These are phyloP conservation scores for Nothophytophthora sp. DNA, from an alignment of 352 stramenopile genomes.

Conservation along the genomic window DNA sequence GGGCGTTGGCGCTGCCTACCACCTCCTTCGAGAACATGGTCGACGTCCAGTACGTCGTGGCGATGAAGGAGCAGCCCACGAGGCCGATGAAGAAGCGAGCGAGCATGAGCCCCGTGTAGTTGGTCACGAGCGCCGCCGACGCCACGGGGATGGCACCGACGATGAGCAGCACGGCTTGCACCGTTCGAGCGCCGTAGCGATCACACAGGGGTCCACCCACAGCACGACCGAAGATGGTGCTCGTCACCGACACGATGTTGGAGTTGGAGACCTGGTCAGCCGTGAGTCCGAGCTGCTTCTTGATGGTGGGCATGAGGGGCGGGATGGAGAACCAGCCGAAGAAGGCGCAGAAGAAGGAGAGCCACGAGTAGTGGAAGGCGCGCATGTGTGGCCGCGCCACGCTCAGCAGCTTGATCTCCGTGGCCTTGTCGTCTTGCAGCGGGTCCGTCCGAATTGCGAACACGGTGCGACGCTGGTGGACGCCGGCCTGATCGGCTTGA, in stretches of 20 bases:
- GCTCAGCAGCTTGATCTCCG: conserved; percentile 37
- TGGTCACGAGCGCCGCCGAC: conserved; percentile 83
- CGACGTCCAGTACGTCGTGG: conserved; percentile 93
- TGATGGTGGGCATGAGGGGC: conserved; percentile 92
- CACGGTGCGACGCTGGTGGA: conserved; percentile 40
- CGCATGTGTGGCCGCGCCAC: conserved; percentile 87
- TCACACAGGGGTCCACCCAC: conserved; percentile 92
- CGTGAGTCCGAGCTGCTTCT: conserved; percentile 78
- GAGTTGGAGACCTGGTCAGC: conserved; percentile 89
- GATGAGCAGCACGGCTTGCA: conserved; percentile 80
- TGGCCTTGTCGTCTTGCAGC: conserved; percentile 31
- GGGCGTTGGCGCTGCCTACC: conserved; percentile 92
- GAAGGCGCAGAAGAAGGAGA: conserved; percentile 95
- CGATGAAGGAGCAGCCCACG: conserved; percentile 93
- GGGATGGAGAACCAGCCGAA: conserved; percentile 95
- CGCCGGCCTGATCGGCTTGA: conserved; percentile 37
- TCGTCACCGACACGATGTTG: conserved; percentile 89
- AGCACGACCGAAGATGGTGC: conserved; percentile 91
- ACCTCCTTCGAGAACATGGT: conserved; percentile 94
- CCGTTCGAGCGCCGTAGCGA: conserved; percentile 85
- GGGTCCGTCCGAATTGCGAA: conserved; percentile 38
- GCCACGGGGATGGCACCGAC: conserved; percentile 84
- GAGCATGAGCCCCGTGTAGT: conserved; percentile 68
- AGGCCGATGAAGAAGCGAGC: conserved; percentile 95
- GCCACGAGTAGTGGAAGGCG: conserved; percentile 92